Evolutionary conservation across 768 basidiomycete species (phyloP), one percentile per base, ranked within the genome.

Genomic region (Phylloporus rhodoxanthus): DNA sequence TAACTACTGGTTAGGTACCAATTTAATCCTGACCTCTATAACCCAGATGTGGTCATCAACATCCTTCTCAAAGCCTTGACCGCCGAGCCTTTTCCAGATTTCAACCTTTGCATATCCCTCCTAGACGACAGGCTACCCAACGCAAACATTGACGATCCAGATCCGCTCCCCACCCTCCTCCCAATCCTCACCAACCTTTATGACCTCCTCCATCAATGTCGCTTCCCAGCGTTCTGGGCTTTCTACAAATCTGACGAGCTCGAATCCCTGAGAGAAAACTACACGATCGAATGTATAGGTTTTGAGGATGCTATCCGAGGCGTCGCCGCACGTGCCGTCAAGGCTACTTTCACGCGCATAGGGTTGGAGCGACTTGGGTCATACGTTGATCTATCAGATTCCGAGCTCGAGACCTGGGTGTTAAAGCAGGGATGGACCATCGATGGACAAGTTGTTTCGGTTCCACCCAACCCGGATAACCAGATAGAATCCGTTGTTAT

Each of bases 81-180:
- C 34, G 81, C 89, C 2, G 77, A 85, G 43, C 91, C 92, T 29
- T 78, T 85, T 39, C 89, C 94, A 49, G 95, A 99, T 66, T 99
- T 95, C 73, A 87, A 89, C 61, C 87, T 98, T 55, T 94, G 89
- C 60, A 80, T 95, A 57, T 89, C 94, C 42, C 79, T 99, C n/a
- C 75, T 94, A 33, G 88, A 91, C 52, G 91, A 92, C 57, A 79
- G 84, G 41, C 66, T 76, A 15, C 61, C 69, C 43, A 80, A 68
- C 51, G 51, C 75, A 37, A 76, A 74, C 56, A 70, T 81, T 10
- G 88, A 91, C 58, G 88, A 91, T 61, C 85, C 86, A 23, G 88
- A 91, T 74, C 90, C 89, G 44, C 75, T 91, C 21, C 82, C 86
- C 17, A 50, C 73, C 40, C 75, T 89, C 53, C 76, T 91, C 29